These are phyloP conservation scores for Raffaelea ambrosiae DNA, from an alignment of 2,329 filamentous ascomycete species.

Conservation along the genomic window DNA sequence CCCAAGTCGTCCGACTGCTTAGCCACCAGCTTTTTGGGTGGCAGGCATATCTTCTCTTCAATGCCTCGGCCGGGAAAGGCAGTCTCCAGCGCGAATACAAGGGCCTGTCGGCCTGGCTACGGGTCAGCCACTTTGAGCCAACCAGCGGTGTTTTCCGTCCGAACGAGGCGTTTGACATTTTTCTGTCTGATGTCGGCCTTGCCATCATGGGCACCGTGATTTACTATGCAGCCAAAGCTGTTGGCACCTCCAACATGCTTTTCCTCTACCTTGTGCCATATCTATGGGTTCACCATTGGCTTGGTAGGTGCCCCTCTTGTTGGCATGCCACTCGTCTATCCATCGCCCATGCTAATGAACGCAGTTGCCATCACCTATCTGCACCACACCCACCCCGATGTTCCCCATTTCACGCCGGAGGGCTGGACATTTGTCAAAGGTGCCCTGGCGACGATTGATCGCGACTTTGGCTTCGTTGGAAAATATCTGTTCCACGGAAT, in stretches of 20 bases:
- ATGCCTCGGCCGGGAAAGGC: conserved; percentile 89
- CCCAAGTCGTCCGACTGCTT: conserved; percentile 44
- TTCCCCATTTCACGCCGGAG: conserved; percentile 79
- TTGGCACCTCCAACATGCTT: conserved; percentile 75
- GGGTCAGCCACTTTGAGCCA: conserved; percentile 91
- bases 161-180: conserved; percentile 80
- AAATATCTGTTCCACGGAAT: conserved; percentile 86
- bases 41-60: conserved; percentile 83
- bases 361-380: conserved; percentile 91
- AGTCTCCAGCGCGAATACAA: conserved; percentile 89
- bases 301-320: conserved; percentile 56
- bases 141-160: conserved; percentile 83
- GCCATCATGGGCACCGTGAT: conserved; percentile 53
- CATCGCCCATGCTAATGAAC: background rate
- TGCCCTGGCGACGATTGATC: conserved; percentile 89
- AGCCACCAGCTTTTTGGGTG: conserved; percentile 84
- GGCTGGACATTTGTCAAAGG: conserved; percentile 90
- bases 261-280: conserved; percentile 96
- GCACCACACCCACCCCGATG: conserved; percentile 88
- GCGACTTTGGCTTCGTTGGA: conserved; percentile 91
- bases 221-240: conserved; percentile 62
- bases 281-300: conserved; percentile 98
- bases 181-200: conserved; percentile 78
- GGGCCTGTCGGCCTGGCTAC: conserved; percentile 57
- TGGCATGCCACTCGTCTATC: background rate